Evolutionary conservation across 1,284 basidiomycete genomes (phyloP).

Genomic region (Ganoderma boninense): DNA sequence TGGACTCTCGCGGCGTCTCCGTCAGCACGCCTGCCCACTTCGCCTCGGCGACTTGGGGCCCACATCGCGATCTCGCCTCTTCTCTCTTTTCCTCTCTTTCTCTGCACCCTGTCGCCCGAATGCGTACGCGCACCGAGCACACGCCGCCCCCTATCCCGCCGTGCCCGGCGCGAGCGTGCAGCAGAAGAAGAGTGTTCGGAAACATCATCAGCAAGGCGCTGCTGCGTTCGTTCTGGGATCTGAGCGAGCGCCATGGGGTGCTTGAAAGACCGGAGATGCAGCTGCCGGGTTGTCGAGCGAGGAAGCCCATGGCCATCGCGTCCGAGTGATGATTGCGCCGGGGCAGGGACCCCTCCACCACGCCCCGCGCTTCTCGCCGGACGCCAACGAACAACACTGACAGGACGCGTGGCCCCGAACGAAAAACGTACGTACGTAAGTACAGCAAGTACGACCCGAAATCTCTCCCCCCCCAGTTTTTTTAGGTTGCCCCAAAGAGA

Average conservation of each 20-base stretch:
- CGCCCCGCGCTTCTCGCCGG: slow-evolving; percentile 32
- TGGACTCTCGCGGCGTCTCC: slow-evolving; percentile 25
- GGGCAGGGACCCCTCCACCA: slow-evolving; percentile 24
- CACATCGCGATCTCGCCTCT: slow-evolving; percentile 4
- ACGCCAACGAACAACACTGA: slow-evolving; percentile 7
- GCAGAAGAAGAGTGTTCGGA: not conserved
- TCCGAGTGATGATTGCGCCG: slow-evolving; percentile 13
- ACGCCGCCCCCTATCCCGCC: not conserved
- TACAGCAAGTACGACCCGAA: slow-evolving; percentile 13
- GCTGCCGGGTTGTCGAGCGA: not conserved
- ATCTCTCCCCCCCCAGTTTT: slow-evolving; percentile 9
- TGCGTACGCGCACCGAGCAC: not conserved
- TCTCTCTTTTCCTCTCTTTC: not conserved
- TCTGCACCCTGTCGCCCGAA: not conserved
- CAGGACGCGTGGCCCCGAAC: slow-evolving; percentile 23
- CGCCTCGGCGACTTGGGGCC: slow-evolving; percentile 15
- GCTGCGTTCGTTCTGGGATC: no score
- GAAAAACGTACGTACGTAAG: no score
- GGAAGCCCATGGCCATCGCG: not conserved
- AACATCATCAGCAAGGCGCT: not conserved
- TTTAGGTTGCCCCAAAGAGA: slow-evolving; percentile 8
- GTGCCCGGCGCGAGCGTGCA: not conserved
- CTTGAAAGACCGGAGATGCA: slow-evolving; percentile 14
- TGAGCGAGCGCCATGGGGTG: slow-evolving; percentile 5
- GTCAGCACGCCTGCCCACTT: slow-evolving; percentile 11